Conservation (phyloP, 2,329 filamentous ascomycete species). For the Verticillium tricorpus region DNA sequence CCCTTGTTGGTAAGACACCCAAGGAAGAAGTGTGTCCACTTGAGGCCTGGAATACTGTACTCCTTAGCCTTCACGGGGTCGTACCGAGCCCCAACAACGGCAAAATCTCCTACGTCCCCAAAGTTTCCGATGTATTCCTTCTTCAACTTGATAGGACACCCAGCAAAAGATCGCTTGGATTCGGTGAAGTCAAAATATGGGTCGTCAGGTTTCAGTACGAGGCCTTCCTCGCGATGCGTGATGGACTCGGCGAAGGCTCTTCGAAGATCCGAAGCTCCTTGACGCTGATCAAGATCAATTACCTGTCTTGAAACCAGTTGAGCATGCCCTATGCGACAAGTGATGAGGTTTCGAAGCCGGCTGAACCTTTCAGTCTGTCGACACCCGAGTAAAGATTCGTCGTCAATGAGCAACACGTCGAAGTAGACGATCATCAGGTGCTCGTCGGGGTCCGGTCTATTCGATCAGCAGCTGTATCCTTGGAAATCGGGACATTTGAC, state of each 20-base stretch:
- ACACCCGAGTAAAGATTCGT: constrained; percentile 43
- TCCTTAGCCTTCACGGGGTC: constrained; percentile 57
- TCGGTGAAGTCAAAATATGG: constrained; percentile 64
- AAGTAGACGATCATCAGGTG: constrained; percentile 61
- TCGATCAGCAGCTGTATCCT: constrained; percentile 13
- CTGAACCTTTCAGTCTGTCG: constrained; percentile 57
- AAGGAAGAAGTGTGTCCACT: constrained; percentile 78
- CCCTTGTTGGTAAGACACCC: constrained; percentile 70
- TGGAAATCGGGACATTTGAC: constrained; percentile 16
- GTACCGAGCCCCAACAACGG: constrained; percentile 70
- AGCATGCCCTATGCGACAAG: constrained; percentile 53
- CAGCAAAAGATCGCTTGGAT: constrained; percentile 29
- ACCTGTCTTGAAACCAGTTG: constrained; percentile 62
- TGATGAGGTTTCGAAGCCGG: constrained; percentile 52
- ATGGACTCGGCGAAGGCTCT: constrained; percentile 65
- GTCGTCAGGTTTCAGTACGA: constrained; percentile 75
- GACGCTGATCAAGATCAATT: constrained; percentile 57
- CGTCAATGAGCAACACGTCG: constrained; percentile 51
- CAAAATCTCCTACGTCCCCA: constrained; percentile 80
- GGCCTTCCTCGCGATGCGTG: constrained; percentile 64
- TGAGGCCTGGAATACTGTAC: constrained; percentile 47
- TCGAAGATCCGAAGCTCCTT: constrained; percentile 51
- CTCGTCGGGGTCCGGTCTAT: constrained; percentile 43
- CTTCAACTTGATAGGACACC: constrained; percentile 75
- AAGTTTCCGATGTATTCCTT: constrained; percentile 75